These are phyloP conservation scores for Candida tropicalis DNA, from an alignment of 1,139 yeast genomes.

Conservation along the genomic window DNA sequence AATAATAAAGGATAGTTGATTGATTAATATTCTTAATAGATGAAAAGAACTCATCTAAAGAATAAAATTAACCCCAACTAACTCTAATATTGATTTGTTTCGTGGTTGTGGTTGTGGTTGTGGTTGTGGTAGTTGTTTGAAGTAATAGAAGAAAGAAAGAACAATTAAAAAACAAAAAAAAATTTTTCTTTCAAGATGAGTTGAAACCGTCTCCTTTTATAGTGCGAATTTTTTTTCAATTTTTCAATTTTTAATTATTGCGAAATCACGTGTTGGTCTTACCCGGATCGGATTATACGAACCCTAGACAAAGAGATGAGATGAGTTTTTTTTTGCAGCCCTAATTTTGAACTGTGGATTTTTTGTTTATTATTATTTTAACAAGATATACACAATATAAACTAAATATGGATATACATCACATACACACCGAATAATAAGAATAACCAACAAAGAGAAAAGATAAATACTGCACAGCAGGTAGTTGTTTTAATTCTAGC, in stretches of 20 bases:
- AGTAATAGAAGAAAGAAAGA: background rate
- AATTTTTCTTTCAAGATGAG: slow-evolving; percentile 2
- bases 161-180: background rate
- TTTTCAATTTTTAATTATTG: background rate
- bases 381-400: too few species aligned
- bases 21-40: slow-evolving; percentile 8
- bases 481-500: too few species aligned
- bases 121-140: background rate
- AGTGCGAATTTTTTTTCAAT: too few species aligned
- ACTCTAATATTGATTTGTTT: background rate
- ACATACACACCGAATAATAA: too few species aligned
- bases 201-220: background rate
- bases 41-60: slow-evolving; percentile 3
- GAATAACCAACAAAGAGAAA: too few species aligned
- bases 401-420: too few species aligned
- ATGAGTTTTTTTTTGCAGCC: background rate
- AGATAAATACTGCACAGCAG: too few species aligned
- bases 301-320: background rate
- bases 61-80: slow-evolving; percentile 8
- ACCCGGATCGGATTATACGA: background rate
- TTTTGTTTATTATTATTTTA: too few species aligned
- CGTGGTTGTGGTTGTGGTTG: background rate
- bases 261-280: background rate
- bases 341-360: background rate
- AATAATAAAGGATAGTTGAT: background rate